phyloP scores from a whole-genome alignment of 2,329 filamentous ascomycete species.

The Rugonectria rugulosa region DNA sequence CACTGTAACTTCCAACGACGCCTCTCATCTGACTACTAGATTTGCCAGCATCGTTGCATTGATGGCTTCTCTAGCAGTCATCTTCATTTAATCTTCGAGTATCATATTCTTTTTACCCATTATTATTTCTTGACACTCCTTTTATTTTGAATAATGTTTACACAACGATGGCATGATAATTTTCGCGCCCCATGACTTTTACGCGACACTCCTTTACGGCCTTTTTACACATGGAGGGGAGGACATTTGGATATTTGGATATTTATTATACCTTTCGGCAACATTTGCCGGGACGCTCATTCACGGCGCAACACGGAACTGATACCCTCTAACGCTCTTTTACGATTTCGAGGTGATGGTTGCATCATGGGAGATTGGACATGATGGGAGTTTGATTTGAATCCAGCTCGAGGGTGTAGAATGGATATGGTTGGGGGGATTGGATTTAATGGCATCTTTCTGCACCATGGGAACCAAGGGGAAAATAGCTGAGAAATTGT shows the following conservation, averaged over 20 bases:
- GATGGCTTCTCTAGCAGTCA: slow-evolving; percentile 29
- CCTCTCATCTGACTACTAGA: slow-evolving; percentile 27
- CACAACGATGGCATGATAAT: slow-evolving; percentile 22
- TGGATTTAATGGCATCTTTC: slow-evolving; percentile 4
- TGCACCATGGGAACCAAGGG: background rate
- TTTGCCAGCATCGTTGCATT: slow-evolving; percentile 30
- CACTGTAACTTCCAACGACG: slow-evolving; percentile 25
- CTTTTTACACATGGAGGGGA: slow-evolving; percentile 13
- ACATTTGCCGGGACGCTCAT: slow-evolving; percentile 30
- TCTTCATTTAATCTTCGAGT: slow-evolving; percentile 32
- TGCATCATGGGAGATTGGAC: background rate
- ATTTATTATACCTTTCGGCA: slow-evolving; percentile 26
- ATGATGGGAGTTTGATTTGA: background rate
- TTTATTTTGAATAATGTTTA: slow-evolving; percentile 34
- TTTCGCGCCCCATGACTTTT: slow-evolving; percentile 24
- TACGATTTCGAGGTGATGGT: slow-evolving; percentile 8
- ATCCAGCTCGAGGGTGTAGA: background rate
- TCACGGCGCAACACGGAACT: slow-evolving; percentile 32
- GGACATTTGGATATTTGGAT: slow-evolving; percentile 16
- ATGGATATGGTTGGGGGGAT: slow-evolving; percentile 3
- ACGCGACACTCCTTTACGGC: slow-evolving; percentile 30
- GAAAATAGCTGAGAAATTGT: background rate
- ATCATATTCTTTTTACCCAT: slow-evolving; percentile 4
- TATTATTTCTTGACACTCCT: slow-evolving; percentile 36
- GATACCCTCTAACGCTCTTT: slow-evolving; percentile 39